Evolutionary conservation across 352 stramenopile genomes (phyloP).

Genomic region (Phytophthora meadii): DNA sequence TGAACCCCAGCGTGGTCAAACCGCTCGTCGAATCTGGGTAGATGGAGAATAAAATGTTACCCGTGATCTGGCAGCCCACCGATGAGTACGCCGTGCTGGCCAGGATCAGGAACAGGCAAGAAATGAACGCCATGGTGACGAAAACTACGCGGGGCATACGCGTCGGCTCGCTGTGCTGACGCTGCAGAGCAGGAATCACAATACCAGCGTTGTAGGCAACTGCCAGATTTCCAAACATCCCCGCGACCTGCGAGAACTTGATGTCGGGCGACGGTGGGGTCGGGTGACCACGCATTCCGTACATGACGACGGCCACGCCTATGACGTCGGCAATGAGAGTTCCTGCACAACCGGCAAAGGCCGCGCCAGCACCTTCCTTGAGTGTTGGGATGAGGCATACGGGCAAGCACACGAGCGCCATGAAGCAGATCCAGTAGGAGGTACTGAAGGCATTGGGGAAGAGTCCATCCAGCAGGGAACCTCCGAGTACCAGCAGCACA

Average conservation of each 20-base stretch:
- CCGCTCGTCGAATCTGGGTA: slow-evolving; percentile 35
- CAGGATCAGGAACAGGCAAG: slow-evolving; percentile 41
- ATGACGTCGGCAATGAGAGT: slow-evolving; percentile 45
- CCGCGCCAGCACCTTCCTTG: slow-evolving; percentile 36
- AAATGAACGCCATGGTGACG: slow-evolving; percentile 47
- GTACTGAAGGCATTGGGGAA: slow-evolving; percentile 34
- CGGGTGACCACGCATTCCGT: slow-evolving; percentile 30
- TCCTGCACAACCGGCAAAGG: slow-evolving; percentile 38
- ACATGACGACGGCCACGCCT: slow-evolving; percentile 29
- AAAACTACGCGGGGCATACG: slow-evolving; percentile 37
- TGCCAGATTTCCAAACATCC: slow-evolving; percentile 38
- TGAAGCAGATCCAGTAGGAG: slow-evolving; percentile 48
- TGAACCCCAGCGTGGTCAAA: slow-evolving; percentile 46
- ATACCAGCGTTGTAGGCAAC: slow-evolving; percentile 26
- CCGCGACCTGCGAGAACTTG: slow-evolving; percentile 40
- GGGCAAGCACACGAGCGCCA: slow-evolving; percentile 41
- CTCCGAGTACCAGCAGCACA: slow-evolving; percentile 29
- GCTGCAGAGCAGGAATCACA: slow-evolving; percentile 23
- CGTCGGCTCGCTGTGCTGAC: slow-evolving; percentile 29
- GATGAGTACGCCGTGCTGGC: slow-evolving; percentile 46
- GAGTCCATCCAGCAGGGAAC: slow-evolving; percentile 26
- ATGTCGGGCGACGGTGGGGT: slow-evolving; percentile 29
- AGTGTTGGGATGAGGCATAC: slow-evolving; percentile 42
- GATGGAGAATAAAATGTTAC: slow-evolving; percentile 61
- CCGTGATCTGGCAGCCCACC: slow-evolving; percentile 60